Base-by-base conservation (phyloP, 2,329 filamentous ascomycete genomes). In the Aspergillus felis region DNA sequence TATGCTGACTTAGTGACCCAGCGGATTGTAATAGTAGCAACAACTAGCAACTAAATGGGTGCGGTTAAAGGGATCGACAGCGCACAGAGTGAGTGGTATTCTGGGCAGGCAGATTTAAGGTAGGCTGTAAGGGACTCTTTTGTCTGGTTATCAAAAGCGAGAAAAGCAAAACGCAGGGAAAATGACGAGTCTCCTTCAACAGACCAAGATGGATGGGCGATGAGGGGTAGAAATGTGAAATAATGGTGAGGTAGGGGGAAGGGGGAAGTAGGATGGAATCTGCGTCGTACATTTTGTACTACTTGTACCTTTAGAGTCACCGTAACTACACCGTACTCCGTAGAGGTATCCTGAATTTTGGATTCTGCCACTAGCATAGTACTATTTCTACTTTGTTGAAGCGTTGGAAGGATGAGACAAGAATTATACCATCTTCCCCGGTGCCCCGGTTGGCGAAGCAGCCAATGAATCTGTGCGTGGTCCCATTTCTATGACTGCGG, bases 1-100 rank as follows among this genome's bases (percentile, higher is more conserved):
- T 24, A 27, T 47, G 44, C 44, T 14, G 24, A 25, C 44, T 27
- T 24, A 27, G 20, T 47, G 22, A 47, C 44, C 44, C 10, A 47
- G n/a, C 51, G 55, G 60, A 50, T 58, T 54, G 49, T 57, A 62
- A 60, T 62, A 58, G 51, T 61, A 53, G 44, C 28, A 29, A 44
- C 25, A 12, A 48, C 17, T 48, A 55, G 55, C 24, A 47, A 9
- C 20, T 44, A 44, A 12, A 22, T n/a, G 22, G 22, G 41, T 22
- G 41, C 41, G 41, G 22, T 44, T 44, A 10, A 44, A 44, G 41
- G 41, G 41, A 44, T 44, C 41, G 41, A 44, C 41, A 22, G n/a
- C 41, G n/a, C 12, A 44, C 41, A 10, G n/a, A 20, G 20, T 44
- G 5, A 38, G 32, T 38, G 3, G 32, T 17, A 5, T 38, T 17